Evolutionary conservation across 495 filamentous ascomycete species (phyloP).

Genomic region (Annulohypoxylon stygium): DNA sequence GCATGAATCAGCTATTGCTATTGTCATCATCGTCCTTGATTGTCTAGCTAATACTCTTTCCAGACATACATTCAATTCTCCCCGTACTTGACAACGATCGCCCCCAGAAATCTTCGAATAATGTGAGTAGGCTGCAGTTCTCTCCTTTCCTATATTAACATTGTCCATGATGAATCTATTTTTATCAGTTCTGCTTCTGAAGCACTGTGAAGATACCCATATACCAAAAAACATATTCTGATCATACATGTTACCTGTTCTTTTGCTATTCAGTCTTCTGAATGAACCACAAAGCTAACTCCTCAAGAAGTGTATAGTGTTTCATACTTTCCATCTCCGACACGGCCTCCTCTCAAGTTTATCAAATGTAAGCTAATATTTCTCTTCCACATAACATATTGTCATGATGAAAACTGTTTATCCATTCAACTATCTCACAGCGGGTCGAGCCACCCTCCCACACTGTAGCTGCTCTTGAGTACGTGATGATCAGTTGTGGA

Average conservation of each 20-base stretch:
- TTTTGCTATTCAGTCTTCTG: constrained; percentile 35
- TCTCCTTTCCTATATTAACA: not conserved
- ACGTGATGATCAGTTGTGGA: constrained; percentile 92
- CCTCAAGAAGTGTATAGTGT: constrained; percentile 22
- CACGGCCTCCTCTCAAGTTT: not conserved
- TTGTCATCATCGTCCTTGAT: constrained; percentile 34
- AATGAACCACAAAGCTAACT: constrained; percentile 36
- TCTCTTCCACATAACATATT: constrained; percentile 37
- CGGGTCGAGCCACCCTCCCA: constrained; percentile 80
- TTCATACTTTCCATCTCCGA: not conserved
- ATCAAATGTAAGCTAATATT: constrained; percentile 32
- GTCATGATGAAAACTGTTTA: constrained; percentile 97
- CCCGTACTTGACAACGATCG: constrained; percentile 9
- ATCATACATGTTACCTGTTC: constrained; percentile 36
- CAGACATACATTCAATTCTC: constrained; percentile 2
- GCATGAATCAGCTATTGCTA: constrained; percentile 44
- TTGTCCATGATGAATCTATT: constrained; percentile 79
- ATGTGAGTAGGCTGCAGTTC: constrained; percentile 36
- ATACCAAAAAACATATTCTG: constrained; percentile 79
- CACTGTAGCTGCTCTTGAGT: constrained; percentile 74
- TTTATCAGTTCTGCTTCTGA: constrained; percentile 97
- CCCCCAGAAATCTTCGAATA: constrained; percentile 15
- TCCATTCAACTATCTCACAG: constrained; percentile 96
- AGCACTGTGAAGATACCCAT: constrained; percentile 81
- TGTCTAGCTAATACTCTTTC: constrained; percentile 38